Conservation (phyloP, 2,329 filamentous ascomycete genomes). For the Scortechinia acanthostroma region DNA sequence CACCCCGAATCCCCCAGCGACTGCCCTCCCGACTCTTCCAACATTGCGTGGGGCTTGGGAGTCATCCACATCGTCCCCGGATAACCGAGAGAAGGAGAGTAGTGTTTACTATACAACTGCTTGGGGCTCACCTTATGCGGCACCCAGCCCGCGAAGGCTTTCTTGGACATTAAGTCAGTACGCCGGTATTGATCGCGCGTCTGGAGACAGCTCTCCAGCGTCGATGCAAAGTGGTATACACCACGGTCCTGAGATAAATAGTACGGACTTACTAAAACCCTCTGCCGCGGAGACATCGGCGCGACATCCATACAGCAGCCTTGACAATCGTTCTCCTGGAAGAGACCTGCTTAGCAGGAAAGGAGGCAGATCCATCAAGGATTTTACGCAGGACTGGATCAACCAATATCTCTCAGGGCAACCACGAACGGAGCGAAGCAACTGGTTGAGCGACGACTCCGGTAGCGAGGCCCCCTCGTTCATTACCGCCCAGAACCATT, state of each 20-base stretch:
- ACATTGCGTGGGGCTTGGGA: neutral
- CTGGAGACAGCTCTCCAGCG: neutral
- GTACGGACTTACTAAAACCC: neutral
- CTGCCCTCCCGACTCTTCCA: neutral
- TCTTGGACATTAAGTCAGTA: neutral
- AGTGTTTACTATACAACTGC: conserved; percentile 2
- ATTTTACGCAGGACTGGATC: conserved; percentile 1
- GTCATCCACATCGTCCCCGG: neutral
- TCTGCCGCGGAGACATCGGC: neutral
- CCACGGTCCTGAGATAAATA: neutral
- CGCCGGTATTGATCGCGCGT: neutral
- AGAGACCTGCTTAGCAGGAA: conserved; percentile 1
- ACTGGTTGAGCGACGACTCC: conserved; percentile 3
- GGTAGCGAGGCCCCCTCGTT: conserved; percentile 12
- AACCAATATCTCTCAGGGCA: neutral
- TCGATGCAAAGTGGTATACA: neutral
- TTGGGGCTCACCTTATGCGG: conserved; percentile 1
- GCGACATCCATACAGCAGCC: neutral
- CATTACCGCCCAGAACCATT: conserved; percentile 26
- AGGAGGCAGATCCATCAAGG: neutral
- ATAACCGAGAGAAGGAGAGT: neutral
- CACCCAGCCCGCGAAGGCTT: neutral
- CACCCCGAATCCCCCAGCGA: neutral
- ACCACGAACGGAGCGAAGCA: conserved; percentile 1
- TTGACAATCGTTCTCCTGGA: neutral